Evolutionary conservation across 2,329 filamentous ascomycete genomes (phyloP), one percentile per base, ranked within the genome.

Genomic region (Trichoderma lentiforme): DNA sequence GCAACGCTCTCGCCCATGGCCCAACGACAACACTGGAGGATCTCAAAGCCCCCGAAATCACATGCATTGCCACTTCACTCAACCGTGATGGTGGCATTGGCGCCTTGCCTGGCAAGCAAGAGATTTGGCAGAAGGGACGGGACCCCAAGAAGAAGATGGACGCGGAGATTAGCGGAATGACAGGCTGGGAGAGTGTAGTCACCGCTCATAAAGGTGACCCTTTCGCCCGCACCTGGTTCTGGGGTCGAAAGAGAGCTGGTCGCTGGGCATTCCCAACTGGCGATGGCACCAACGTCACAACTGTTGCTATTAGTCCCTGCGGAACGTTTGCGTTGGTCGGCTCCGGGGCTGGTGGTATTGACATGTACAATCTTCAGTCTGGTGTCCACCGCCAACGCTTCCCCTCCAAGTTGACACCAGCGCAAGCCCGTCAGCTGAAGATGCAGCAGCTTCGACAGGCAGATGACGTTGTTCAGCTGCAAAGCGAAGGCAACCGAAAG

Each of bases 361-460:
- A 98, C 80, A 95, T 97, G 92, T 98, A 93, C 87, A 99, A 99
- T 80, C 85, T 99, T 72, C 96, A 99, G 80, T 98, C 96, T 58
- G 96, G 96, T 58, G 85, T 91, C 24, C 93, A 97, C 81, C 91
- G 95, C 72, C 94, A 97, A 78, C 90, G 92, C 21, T 99, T 97
- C 80, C 96, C 96, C 0, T 90, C 93, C 9, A 89, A 88, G 58
- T 82, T 97, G 60, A 95, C 92, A 1, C 92, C 92, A 2, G 89
- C 90, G 0, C 93, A 97, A 82, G 92, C 93, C 3, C 91, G 92
- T 75, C 92, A 93, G 79, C 80, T 95, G 63, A 93, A 91, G 78
- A 83, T 91, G 75, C 88, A 90, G 76, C 89, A 91, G 77, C 82
- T 87, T 74, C 87, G 83, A 76, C 85, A 90, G 73, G 84, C 86